A percentile compares a stretch with the other conserved stretches of the same genome.
These are phyloP conservation scores for Millerago galiae DNA, from an alignment of 805 yeast genomes.

Conservation along the genomic window DNA sequence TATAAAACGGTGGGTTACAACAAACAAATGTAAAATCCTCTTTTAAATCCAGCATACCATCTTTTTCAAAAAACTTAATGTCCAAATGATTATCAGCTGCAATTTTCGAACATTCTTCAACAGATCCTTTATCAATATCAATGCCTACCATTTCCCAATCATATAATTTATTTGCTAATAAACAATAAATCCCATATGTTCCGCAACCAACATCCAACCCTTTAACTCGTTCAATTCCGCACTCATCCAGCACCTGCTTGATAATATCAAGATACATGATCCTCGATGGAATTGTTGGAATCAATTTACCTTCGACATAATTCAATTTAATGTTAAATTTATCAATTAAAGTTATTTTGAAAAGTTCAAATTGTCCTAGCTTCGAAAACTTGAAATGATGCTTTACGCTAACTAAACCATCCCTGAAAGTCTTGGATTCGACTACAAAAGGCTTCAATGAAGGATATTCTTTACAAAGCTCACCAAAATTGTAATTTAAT, in stretches of 20 bases:
- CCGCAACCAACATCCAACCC: conserved; percentile 48
- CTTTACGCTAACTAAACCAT: neutral
- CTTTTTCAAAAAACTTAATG: conserved; percentile 7
- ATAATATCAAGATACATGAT: conserved; percentile 2
- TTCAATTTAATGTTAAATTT: neutral
- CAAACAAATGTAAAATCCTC: conserved; percentile 27
- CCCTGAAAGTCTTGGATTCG: neutral
- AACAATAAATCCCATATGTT: conserved; percentile 39
- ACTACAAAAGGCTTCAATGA: conserved; percentile 1
- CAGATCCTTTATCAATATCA: conserved; percentile 33
- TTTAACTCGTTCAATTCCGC: neutral
- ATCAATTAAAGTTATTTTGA: conserved; percentile 1
- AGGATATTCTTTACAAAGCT: conserved; percentile 1
- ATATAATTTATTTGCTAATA: conserved; percentile 28
- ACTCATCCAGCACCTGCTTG: conserved; percentile 1
- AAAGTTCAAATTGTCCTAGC: conserved; percentile 3
- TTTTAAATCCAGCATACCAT: conserved; percentile 10
- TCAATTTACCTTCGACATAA: neutral
- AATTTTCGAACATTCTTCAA: conserved; percentile 25
- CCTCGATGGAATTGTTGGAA: conserved; percentile 6
- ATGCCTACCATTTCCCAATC: conserved; percentile 32
- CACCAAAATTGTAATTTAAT: conserved; percentile 1
- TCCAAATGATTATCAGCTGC: conserved; percentile 24
- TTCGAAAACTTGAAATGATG: conserved; percentile 1
- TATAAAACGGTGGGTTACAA: conserved; percentile 52